These are phyloP conservation scores for Paratrypanosoma confusum DNA, from an alignment of 208 protist genomes.

Conservation along the genomic window DNA sequence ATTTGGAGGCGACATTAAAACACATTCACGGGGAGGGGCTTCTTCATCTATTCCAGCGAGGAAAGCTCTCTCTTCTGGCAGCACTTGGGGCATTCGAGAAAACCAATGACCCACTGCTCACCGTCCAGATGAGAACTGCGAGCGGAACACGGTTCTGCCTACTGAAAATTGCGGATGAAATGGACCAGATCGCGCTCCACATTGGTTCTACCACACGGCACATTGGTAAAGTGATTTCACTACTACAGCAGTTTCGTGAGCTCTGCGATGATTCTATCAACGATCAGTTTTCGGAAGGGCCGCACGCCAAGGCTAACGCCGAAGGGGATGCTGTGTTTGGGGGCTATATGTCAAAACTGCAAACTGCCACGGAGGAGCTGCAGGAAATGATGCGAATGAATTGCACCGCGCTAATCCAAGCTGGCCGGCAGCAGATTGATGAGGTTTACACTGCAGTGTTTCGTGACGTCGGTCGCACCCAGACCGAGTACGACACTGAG, in stretches of 20 bases:
- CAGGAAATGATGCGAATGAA: constrained; percentile 16
- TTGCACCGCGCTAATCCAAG: no score
- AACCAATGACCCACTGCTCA: constrained; percentile 36
- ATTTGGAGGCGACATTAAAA: constrained; percentile 22
- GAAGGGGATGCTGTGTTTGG: constrained; percentile 10
- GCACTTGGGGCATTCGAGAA: constrained; percentile 50
- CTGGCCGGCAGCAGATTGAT: constrained; percentile 26
- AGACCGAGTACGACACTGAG: constrained; percentile 41
- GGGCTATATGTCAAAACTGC: no score
- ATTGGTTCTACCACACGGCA: constrained; percentile 15
- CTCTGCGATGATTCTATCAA: constrained; percentile 50
- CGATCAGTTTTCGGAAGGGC: constrained; percentile 23
- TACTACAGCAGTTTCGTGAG: constrained; percentile 30
- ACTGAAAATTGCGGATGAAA: constrained; percentile 26
- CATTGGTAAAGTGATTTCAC: constrained; percentile 21
- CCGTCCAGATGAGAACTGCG: constrained; percentile 21
- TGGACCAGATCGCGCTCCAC: constrained; percentile 17
- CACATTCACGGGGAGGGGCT: constrained; percentile 34
- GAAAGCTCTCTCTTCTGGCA: constrained; percentile 37
- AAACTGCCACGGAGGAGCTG: no score
- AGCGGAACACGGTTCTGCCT: constrained; percentile 27
- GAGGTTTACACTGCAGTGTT: constrained; percentile 15
- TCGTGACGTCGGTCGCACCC: constrained; percentile 14
- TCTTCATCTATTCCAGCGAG: constrained; percentile 19
- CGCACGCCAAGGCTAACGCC: constrained; percentile 2